Evolutionary conservation across 2,329 filamentous ascomycete genomes (phyloP), one percentile per base, ranked within the genome.

Genomic region (Tricladium varicosporioides): DNA sequence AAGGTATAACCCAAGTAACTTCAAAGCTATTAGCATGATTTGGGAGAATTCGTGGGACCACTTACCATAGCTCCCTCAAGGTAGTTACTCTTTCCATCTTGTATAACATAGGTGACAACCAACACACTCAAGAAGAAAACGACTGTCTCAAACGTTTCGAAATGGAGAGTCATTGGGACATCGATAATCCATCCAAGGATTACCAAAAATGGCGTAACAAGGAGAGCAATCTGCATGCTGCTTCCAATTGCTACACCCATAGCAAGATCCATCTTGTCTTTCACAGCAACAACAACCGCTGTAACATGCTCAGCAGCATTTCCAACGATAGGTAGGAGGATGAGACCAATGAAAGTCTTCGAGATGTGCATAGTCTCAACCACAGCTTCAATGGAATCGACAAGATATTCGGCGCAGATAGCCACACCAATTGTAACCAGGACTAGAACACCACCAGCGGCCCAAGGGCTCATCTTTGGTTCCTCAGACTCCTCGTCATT

Each of bases 11-110:
- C 70, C 70, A 36, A 72, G 63, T 14, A 72, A 80, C 83, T 27
- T 93, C 91, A 27, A 32, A 19, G 42, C 14, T n/a, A 49, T 56
- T 49, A 54, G 43, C 14, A 54, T n/a, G 13, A 15, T 27, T 7
- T 11, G 14, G 18, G 16, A 18, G 13, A 10, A 15, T 2, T 14
- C 22, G 15, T 9, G 10, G 10, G 5, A 36, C 46, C 42, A 46
- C 63, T 58, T 51, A 63, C 63, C 82, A 93, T 88, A 48, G 87
- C 87, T 46, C 89, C 89, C 71, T 93, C 89, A 18, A 93, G 81
- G 65, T 92, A 93, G 72, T 93, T 94, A 13, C 86, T 90, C 72
- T 89, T 90, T 67, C 90, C 90, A 68, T 93, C 90, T 69, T 90
- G 86, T 45, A 92, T 87, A 2, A 82, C 88, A 72, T 85, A 92